These are phyloP conservation scores for Lepiota venenata DNA, from an alignment of 768 basidiomycete species.

Conservation along the genomic window DNA sequence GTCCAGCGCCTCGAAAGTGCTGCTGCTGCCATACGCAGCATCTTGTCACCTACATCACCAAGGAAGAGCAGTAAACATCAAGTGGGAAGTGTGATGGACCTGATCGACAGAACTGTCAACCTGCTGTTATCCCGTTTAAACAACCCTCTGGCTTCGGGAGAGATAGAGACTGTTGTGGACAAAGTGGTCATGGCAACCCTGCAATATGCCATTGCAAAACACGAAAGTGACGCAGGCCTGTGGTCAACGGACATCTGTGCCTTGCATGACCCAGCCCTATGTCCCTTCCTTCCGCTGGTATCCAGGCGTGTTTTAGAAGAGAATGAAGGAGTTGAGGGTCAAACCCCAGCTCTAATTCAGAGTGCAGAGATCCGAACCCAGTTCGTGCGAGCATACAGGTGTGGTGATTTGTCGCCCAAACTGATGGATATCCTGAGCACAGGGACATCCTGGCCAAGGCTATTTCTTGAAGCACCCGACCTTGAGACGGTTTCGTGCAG, in stretches of 20 bases:
- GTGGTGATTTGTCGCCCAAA: constrained; percentile 52
- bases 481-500: constrained; percentile 60
- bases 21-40: constrained; percentile 51
- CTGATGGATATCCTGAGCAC: constrained; percentile 59
- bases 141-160: constrained; percentile 52
- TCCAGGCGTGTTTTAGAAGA: constrained; percentile 40
- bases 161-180: constrained; percentile 63
- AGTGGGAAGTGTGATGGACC: constrained; percentile 71
- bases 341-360: constrained; percentile 29
- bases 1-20: constrained; percentile 67
- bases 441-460: constrained; percentile 63
- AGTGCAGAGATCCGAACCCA: constrained; percentile 32
- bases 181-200: constrained; percentile 70
- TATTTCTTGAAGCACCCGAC: constrained; percentile 82
- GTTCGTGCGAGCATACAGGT: constrained; percentile 64
- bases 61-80: constrained; percentile 50
- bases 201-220: constrained; percentile 72
- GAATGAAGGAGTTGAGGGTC: constrained; percentile 25
- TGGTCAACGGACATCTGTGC: constrained; percentile 61
- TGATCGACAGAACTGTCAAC: constrained; percentile 67
- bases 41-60: constrained; percentile 47
- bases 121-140: constrained; percentile 49
- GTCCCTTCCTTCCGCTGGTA: constrained; percentile 51
- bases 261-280: constrained; percentile 55
- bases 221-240: constrained; percentile 39